These are phyloP conservation scores for Yarrowia sp. DNA, from an alignment of 805 yeast species.

Conservation along the genomic window DNA sequence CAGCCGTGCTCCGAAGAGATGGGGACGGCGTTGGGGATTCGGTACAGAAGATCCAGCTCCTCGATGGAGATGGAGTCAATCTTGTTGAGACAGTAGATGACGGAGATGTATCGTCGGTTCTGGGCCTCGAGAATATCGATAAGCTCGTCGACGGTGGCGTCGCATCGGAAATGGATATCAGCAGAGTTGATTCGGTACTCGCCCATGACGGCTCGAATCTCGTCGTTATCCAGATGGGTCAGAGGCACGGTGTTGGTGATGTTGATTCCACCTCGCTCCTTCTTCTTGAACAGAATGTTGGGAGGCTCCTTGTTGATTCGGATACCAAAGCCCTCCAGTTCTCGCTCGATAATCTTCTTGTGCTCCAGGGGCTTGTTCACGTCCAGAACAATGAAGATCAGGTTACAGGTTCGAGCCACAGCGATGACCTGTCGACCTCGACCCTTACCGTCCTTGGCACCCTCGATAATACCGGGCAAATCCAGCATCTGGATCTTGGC, in stretches of 20 bases:
- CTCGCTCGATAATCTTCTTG: constrained; percentile 91
- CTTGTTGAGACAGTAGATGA: constrained; percentile 91
- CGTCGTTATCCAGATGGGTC: constrained; percentile 90
- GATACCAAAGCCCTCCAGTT: constrained; percentile 96
- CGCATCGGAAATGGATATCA: constrained; percentile 94
- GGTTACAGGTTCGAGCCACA: constrained; percentile 96
- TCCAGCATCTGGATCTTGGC: constrained; percentile 98
- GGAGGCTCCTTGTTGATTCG: constrained; percentile 92
- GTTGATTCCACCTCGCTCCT: constrained; percentile 94
- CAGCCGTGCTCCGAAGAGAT: constrained; percentile 95
- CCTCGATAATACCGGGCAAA: constrained; percentile 95
- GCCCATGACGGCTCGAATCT: constrained; percentile 92
- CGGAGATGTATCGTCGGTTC: constrained; percentile 93
- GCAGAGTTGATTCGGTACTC: constrained; percentile 96
- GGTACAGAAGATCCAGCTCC: constrained; percentile 86
- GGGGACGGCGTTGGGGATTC: constrained; percentile 97
- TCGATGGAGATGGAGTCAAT: constrained; percentile 94
- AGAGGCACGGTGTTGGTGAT: constrained; percentile 93
- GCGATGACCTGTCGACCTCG: constrained; percentile 99
- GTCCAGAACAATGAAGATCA: constrained; percentile 91
- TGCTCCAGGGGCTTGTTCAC: constrained; percentile 96
- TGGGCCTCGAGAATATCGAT: constrained; percentile 93
- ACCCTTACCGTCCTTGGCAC: constrained; percentile 98
- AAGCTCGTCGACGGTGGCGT: constrained; percentile 95
- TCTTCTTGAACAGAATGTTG: constrained; percentile 86